phyloP scores from a whole-genome alignment of 2,329 filamentous ascomycete genomes.

The Thelonectria discophora region DNA sequence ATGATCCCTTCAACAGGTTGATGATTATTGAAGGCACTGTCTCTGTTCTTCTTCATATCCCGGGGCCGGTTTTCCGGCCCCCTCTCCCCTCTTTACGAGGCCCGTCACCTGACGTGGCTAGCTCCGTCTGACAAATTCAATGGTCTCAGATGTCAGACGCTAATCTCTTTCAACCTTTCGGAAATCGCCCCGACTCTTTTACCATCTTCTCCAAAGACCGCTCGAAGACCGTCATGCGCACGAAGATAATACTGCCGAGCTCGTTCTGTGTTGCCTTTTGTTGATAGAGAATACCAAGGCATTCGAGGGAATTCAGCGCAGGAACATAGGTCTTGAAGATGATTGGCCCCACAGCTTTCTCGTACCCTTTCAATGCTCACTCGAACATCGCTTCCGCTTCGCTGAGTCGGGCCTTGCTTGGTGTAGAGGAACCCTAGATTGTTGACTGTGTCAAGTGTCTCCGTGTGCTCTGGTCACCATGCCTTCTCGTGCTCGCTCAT shows the following conservation, averaged over 20 bases:
- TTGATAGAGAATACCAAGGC: neutral
- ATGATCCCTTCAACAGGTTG: no score
- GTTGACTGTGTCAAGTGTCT: slow-evolving; percentile 37
- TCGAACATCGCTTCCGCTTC: slow-evolving; percentile 43
- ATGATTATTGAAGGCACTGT: no score
- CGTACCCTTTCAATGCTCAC: slow-evolving; percentile 42
- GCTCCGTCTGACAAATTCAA: no score
- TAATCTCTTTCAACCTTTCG: neutral
- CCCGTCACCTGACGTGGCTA: no score
- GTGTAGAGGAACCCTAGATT: no score
- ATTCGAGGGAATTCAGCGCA: slow-evolving; percentile 3
- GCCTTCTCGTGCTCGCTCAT: slow-evolving; percentile 7
- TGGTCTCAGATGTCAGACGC: no score
- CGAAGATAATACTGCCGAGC: slow-evolving; percentile 8
- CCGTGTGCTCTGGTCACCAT: slow-evolving; percentile 26
- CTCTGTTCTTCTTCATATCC: neutral
- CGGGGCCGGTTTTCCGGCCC: no score
- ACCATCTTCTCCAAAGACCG: slow-evolving; percentile 1
- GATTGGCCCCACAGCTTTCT: no score
- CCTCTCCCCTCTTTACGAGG: no score
- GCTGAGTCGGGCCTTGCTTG: slow-evolving; percentile 33
- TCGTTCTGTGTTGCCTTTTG: neutral
- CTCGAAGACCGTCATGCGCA: slow-evolving; percentile 1
- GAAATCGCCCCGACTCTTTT: neutral
- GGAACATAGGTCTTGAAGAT: slow-evolving; percentile 8